A percentile compares a stretch with the other conserved stretches of the same genome.
Conservation (phyloP, 345 rosid genomes). For the Alliaria petiolata region DNA sequence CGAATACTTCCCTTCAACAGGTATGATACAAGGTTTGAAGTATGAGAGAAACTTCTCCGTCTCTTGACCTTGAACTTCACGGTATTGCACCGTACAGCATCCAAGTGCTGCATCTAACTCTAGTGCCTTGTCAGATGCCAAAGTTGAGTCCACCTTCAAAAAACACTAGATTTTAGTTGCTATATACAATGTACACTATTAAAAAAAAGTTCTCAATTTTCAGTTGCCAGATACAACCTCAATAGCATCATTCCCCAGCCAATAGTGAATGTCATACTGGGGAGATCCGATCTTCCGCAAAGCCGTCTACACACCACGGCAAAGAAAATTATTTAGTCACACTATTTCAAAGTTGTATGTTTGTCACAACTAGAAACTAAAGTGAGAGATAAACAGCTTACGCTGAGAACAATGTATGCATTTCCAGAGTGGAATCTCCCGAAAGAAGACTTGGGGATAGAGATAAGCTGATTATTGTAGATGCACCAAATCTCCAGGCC, state of each 20-base stretch:
- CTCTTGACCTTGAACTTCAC: conserved; percentile 88
- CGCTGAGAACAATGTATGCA: conserved; percentile 61
- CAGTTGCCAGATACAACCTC: conserved; percentile 19
- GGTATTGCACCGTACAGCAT: conserved; percentile 74
- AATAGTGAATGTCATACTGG: conserved; percentile 70
- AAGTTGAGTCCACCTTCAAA: conserved; percentile 62
- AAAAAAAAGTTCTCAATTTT: too few relatives aligned
- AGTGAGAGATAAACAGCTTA: too few relatives aligned
- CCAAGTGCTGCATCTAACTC: conserved; percentile 79
- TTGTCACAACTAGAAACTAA: too few relatives aligned
- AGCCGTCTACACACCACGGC: conserved; percentile 46
- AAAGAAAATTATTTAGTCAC: neutral
- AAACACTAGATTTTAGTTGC: too few relatives aligned
- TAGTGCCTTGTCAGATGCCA: conserved; percentile 74
- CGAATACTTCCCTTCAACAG: conserved; percentile 56
- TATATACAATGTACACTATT: neutral
- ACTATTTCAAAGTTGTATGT: too few relatives aligned
- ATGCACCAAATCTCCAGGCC: conserved; percentile 85
- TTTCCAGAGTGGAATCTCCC: conserved; percentile 77
- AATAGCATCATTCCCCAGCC: conserved; percentile 71
- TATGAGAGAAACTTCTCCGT: conserved; percentile 74
- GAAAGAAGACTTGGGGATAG: conserved; percentile 50
- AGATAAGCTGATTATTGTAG: conserved; percentile 46
- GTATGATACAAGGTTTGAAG: conserved; percentile 86
- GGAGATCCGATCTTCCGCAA: conserved; percentile 48